Evolutionary conservation across 192 early-diverging fungal species (phyloP).

Genomic region (Piromyces sp.): DNA sequence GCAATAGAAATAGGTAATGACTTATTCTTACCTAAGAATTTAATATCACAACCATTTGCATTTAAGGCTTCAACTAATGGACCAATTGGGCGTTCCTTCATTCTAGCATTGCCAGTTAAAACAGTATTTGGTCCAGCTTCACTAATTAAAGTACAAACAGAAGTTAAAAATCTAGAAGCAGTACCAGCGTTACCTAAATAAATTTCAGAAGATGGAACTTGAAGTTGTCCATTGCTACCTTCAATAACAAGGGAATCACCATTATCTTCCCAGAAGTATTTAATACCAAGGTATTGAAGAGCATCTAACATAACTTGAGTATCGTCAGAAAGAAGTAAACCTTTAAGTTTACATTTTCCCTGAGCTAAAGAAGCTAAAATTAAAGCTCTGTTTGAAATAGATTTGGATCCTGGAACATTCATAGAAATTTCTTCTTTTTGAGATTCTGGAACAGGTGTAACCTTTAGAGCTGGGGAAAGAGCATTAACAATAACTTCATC

Average conservation of each 20-base stretch:
- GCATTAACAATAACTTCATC: constrained; percentile 72
- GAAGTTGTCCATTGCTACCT: constrained; percentile 51
- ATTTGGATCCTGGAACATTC: constrained; percentile 83
- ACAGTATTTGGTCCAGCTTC: constrained; percentile 17
- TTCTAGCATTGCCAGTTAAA: constrained; percentile 88
- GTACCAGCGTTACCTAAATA: constrained; percentile 97
- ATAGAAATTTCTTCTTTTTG: constrained; percentile 24
- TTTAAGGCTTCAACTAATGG: constrained; percentile 72
- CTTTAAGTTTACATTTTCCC: constrained; percentile 63
- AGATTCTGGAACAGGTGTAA: constrained; percentile 34
- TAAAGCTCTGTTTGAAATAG: constrained; percentile 90
- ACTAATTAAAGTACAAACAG: constrained; percentile 49
- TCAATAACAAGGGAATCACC: constrained; percentile 81
- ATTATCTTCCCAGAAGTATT: constrained; percentile 82
- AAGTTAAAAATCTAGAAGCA: constrained; percentile 84
- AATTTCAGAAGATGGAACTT: constrained; percentile 55
- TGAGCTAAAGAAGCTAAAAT: constrained; percentile 72
- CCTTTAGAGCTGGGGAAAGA: constrained; percentile 52
- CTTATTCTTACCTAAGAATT: constrained; percentile 60
- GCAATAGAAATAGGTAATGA: constrained; percentile 71
- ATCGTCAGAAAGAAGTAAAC: constrained; percentile 89
- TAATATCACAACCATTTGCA: constrained; percentile 58
- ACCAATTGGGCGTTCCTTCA: constrained; percentile 91
- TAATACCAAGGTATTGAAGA: constrained; percentile 72
- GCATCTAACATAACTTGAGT: constrained; percentile 92